A percentile compares a stretch with the other conserved stretches of the same genome.
These are phyloP conservation scores for Diaporthe helianthi DNA, from an alignment of 2,329 filamentous ascomycete genomes.

Conservation along the genomic window DNA sequence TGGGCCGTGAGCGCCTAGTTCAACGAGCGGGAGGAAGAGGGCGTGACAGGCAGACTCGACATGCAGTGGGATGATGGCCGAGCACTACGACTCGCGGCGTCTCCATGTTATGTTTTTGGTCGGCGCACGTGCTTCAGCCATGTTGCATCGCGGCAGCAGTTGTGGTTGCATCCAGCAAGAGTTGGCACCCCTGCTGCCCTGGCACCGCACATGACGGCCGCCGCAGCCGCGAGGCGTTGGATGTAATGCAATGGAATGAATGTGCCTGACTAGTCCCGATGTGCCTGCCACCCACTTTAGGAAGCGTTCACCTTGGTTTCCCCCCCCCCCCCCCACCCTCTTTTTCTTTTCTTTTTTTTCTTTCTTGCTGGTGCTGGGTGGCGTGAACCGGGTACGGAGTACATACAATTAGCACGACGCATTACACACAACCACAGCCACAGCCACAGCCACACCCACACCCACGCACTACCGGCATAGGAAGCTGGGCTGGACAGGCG, in stretches of 20 bases:
- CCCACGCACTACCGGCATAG: not conserved
- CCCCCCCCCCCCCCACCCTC: no score
- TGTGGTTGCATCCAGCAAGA: slow-evolving; percentile 12
- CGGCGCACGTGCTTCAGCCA: slow-evolving; percentile 18
- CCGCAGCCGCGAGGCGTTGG: slow-evolving; percentile 20
- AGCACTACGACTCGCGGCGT: slow-evolving; percentile 10
- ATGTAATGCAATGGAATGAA: slow-evolving; percentile 17
- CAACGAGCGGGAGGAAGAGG: not conserved
- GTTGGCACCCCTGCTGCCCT: no score
- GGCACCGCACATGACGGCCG: slow-evolving; percentile 2
- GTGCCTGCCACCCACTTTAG: not conserved
- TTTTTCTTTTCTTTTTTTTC: no score
- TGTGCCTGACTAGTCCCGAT: slow-evolving; percentile 20
- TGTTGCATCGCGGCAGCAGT: slow-evolving; percentile 14
- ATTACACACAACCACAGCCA: not conserved
- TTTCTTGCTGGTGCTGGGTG: not conserved
- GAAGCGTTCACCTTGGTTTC: not conserved
- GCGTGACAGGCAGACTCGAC: slow-evolving; percentile 4
- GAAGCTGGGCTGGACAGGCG: not conserved
- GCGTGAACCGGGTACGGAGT: not conserved
- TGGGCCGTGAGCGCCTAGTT: not conserved
- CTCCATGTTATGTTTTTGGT: slow-evolving; percentile 5
- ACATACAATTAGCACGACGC: no score
- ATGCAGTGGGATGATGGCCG: slow-evolving; percentile 8
- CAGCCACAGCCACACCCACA: not conserved